Evolutionary conservation across 306 rosid genomes (phyloP).

Genomic region (Argentina anserina): DNA sequence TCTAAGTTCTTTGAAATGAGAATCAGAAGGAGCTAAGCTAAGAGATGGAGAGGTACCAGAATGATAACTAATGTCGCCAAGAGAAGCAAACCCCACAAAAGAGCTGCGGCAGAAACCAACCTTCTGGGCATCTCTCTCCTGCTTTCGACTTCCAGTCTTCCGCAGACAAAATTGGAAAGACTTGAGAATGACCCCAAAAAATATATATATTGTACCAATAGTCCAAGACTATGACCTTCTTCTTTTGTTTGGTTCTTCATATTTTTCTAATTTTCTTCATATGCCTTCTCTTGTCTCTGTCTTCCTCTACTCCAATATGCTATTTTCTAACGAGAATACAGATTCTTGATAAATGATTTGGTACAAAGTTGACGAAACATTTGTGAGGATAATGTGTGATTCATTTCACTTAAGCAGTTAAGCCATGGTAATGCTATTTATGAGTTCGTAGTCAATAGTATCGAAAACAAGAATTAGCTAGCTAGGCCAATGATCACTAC

Average conservation of each 20-base stretch:
- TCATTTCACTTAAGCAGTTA: too few relatives aligned
- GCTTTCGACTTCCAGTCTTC: background rate
- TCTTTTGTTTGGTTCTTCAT: background rate
- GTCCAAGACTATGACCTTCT: background rate
- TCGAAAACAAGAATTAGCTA: too few relatives aligned
- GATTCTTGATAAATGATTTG: too few relatives aligned
- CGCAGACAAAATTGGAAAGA: background rate
- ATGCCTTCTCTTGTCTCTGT: background rate
- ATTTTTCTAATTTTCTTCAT: background rate
- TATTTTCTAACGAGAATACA: too few relatives aligned
- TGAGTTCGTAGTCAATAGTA: too few relatives aligned
- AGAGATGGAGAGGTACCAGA: conserved; percentile 25
- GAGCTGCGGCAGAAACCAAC: conserved; percentile 28
- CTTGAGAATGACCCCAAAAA: background rate
- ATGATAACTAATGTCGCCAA: conserved; percentile 33
- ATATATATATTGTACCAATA: background rate
- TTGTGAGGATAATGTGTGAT: too few relatives aligned
- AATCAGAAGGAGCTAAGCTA: background rate
- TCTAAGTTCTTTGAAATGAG: background rate
- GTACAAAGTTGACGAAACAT: too few relatives aligned
- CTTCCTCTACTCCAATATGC: background rate
- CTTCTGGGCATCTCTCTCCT: conserved; percentile 19
- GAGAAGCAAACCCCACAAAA: conserved; percentile 42
- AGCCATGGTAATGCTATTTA: too few relatives aligned
- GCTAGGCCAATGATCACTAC: too few relatives aligned